These are phyloP conservation scores for Ascochyta rabiei DNA, from an alignment of 2,329 filamentous ascomycete species.

Conservation along the genomic window DNA sequence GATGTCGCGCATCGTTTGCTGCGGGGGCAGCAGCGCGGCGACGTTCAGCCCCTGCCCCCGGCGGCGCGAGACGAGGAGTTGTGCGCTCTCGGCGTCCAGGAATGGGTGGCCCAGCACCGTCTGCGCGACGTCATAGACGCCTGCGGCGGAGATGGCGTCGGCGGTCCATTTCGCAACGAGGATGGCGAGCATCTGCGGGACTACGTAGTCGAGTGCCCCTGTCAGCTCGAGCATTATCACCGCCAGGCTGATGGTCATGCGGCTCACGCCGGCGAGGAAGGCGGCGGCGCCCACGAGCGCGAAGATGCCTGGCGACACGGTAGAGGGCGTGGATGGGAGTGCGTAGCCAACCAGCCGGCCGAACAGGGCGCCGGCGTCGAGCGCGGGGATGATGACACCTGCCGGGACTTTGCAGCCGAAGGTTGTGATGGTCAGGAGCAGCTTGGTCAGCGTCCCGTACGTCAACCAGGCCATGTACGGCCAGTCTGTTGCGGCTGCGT, in stretches of 20 bases:
- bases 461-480: constrained; percentile 59
- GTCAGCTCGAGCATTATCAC: constrained; percentile 68
- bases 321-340: constrained; percentile 30
- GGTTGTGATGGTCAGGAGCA: constrained; percentile 63
- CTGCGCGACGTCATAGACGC: constrained; percentile 67
- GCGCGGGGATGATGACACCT: constrained; percentile 65
- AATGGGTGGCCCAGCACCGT: constrained; percentile 65
- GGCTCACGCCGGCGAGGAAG: constrained; percentile 63
- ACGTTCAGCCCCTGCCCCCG: constrained; percentile 48
- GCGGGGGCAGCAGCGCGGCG: constrained; percentile 58
- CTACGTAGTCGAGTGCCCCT: constrained; percentile 62
- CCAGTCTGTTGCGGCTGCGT: constrained; percentile 33
- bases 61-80: constrained; percentile 48
- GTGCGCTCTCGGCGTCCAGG: constrained; percentile 59
- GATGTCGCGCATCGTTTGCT: constrained; percentile 62
- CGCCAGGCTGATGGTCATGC: constrained; percentile 64
- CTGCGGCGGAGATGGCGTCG: constrained; percentile 59
- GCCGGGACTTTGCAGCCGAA: constrained; percentile 66
- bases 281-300: constrained; percentile 66
- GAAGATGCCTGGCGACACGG: constrained; percentile 63
- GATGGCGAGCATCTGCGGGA: constrained; percentile 66
- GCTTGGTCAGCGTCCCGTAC: constrained; percentile 61
- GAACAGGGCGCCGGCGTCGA: constrained; percentile 64
- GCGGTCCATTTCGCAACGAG: constrained; percentile 65
- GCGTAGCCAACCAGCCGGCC: constrained; percentile 60